Evolutionary conservation across 495 filamentous ascomycete genomes (phyloP).

Genomic region (Aspergillus ellipticus): DNA sequence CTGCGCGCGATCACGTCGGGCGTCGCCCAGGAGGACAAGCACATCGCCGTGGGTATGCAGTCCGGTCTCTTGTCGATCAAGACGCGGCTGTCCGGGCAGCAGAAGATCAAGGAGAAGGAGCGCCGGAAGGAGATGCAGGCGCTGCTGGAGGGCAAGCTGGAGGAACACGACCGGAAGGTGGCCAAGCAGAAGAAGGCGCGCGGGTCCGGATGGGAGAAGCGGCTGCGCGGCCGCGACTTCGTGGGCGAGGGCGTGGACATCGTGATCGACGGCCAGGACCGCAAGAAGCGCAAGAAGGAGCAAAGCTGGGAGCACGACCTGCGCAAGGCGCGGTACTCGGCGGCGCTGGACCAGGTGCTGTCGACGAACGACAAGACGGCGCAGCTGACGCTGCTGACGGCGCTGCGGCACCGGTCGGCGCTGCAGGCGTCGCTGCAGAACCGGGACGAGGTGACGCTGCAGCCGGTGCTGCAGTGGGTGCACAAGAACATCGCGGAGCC

Average conservation of each 20-base stretch:
- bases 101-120: slow-evolving; percentile 73
- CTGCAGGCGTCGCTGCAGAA: slow-evolving; percentile 74
- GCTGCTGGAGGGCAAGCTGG: slow-evolving; percentile 69
- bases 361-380: slow-evolving; percentile 51
- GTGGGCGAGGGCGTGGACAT: slow-evolving; percentile 84
- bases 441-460: slow-evolving; percentile 76
- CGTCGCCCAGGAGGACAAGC: slow-evolving; percentile 67
- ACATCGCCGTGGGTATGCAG: slow-evolving; percentile 90
- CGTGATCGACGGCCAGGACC: slow-evolving; percentile 72
- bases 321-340: slow-evolving; percentile 69
- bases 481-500: slow-evolving; percentile 74
- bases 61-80: slow-evolving; percentile 84
- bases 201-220: slow-evolving; percentile 65
- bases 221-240: slow-evolving; percentile 72
- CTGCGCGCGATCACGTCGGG: slow-evolving; percentile 69
- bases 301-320: slow-evolving; percentile 77
- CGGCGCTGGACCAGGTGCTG: slow-evolving; percentile 77
- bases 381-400: slow-evolving; percentile 72
- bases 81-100: slow-evolving; percentile 78
- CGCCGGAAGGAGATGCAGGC: slow-evolving; percentile 83
- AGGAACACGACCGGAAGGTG: slow-evolving; percentile 62
- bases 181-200: slow-evolving; percentile 64
- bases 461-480: slow-evolving; percentile 81
- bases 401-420: slow-evolving; percentile 83
- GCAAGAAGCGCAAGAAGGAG: slow-evolving; percentile 54